Evolutionary conservation across 1,284 basidiomycete genomes (phyloP).

Genomic region (Malassezia psittaci): DNA sequence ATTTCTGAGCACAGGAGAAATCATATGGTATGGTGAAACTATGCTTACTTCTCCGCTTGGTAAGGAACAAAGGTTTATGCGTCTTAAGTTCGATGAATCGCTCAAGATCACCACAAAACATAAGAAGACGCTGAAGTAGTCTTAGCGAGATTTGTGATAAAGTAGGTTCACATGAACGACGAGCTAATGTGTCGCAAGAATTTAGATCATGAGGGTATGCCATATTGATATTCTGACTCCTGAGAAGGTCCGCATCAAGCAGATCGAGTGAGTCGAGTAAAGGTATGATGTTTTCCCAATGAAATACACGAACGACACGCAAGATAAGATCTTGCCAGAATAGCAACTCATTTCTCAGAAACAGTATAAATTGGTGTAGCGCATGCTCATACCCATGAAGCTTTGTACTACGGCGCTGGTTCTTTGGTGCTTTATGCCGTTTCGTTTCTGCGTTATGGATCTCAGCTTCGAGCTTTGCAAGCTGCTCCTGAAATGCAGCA

Average conservation of each 20-base stretch:
- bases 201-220: not conserved
- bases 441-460: slow-evolving; percentile 16
- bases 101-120: slow-evolving; percentile 85
- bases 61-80: slow-evolving; percentile 1
- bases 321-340: slow-evolving; percentile 38
- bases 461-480: slow-evolving; percentile 28
- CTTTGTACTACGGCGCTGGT: slow-evolving; percentile 18
- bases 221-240: not conserved
- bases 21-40: slow-evolving; percentile 17
- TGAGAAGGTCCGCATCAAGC: slow-evolving; percentile 9
- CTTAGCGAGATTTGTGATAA: slow-evolving; percentile 1
- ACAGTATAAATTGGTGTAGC: slow-evolving; percentile 28
- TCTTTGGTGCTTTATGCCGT: slow-evolving; percentile 9
- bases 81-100: slow-evolving; percentile 78
- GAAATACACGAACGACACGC: slow-evolving; percentile 32
- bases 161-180: not conserved
- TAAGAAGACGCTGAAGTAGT: slow-evolving; percentile 53
- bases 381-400: slow-evolving; percentile 20
- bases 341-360: slow-evolving; percentile 29
- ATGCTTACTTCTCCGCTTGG: not conserved
- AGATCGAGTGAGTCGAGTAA: slow-evolving; percentile 24
- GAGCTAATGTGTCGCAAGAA: too few relatives aligned
- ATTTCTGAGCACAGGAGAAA: slow-evolving; percentile 29
- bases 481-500: slow-evolving; percentile 24
- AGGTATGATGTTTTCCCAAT: slow-evolving; percentile 28